phyloP scores from a whole-genome alignment of 768 basidiomycete genomes.

The Macrolepiota dolichaula region DNA sequence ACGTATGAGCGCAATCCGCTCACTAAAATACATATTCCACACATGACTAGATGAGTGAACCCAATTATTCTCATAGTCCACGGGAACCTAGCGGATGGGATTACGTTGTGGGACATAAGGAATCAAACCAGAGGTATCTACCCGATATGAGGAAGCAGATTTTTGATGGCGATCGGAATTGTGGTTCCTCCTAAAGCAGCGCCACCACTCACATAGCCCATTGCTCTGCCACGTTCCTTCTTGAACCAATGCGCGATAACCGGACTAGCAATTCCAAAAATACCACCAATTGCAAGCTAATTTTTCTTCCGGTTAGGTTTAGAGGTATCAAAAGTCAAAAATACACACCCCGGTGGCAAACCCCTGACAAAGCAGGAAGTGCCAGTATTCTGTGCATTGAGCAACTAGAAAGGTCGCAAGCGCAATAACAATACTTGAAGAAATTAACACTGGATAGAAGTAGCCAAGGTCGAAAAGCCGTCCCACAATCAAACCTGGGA shows the following conservation, averaged over 20 bases:
- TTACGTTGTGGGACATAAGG: not conserved
- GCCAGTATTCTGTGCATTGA: slow-evolving; percentile 64
- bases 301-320: not conserved
- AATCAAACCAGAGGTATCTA: slow-evolving; percentile 16
- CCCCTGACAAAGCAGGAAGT: slow-evolving; percentile 64
- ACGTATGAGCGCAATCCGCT: not conserved
- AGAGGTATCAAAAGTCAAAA: not conserved
- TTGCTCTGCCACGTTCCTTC: slow-evolving; percentile 51
- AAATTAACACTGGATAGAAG: slow-evolving; percentile 45
- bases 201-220: slow-evolving; percentile 66
- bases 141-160: slow-evolving; percentile 47
- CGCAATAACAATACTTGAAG: slow-evolving; percentile 29
- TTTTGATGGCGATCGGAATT: slow-evolving; percentile 59
- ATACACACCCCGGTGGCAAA: slow-evolving; percentile 44
- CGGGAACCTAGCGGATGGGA: slow-evolving; percentile 45
- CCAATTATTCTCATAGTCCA: slow-evolving; percentile 47
- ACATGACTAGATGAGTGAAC: slow-evolving; percentile 42
- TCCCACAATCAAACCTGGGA: slow-evolving; percentile 44
- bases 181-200: slow-evolving; percentile 67
- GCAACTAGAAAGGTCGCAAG: slow-evolving; percentile 49
- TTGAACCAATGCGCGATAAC: slow-evolving; percentile 76
- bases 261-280: slow-evolving; percentile 60
- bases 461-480: slow-evolving; percentile 73
- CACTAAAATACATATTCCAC: slow-evolving; percentile 55
- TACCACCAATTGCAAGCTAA: slow-evolving; percentile 48